Conservation (phyloP, 148 eudicot genomes). For the Rhododendron vialii region DNA sequence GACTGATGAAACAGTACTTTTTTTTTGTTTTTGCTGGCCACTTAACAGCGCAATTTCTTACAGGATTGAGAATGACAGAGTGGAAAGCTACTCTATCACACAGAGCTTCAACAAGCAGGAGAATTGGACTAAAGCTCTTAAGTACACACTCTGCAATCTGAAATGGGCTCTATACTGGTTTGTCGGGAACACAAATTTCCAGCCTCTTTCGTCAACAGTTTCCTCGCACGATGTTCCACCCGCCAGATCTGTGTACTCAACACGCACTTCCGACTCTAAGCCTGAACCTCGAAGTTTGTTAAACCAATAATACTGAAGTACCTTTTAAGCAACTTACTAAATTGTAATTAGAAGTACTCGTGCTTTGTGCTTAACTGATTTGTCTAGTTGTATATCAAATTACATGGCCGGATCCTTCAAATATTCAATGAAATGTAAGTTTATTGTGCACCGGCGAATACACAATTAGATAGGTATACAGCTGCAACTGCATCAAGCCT, state of each 20-base stretch:
- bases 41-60: constrained; percentile 3
- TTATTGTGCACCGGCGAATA: constrained; percentile 5
- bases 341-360: not conserved
- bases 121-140: constrained; percentile 98
- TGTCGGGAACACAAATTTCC: constrained; percentile 90
- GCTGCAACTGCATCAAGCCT: not conserved
- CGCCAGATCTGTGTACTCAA: constrained; percentile 47
- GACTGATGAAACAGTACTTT: not conserved
- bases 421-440: not conserved
- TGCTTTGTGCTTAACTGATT: not conserved
- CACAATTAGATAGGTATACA: not conserved
- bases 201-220: constrained; percentile 61
- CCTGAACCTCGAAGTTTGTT: constrained; percentile 20
- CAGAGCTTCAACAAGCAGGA: constrained; percentile 98
- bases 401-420: not conserved
- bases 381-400: not conserved
- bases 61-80: constrained; percentile 65
- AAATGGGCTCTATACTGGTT: constrained; percentile 99
- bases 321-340: not conserved
- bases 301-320: constrained; percentile 1
- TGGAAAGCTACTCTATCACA: constrained; percentile 81
- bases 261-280: constrained; percentile 39
- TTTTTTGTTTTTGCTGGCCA: not conserved
- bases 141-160: constrained; percentile 89
- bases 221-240: constrained; percentile 54